Percentiles rank a stretch among this genome's conserved stretches.
Evolutionary conservation across 768 basidiomycete species (phyloP).

Genomic region (Tremella yokohamensis): DNA sequence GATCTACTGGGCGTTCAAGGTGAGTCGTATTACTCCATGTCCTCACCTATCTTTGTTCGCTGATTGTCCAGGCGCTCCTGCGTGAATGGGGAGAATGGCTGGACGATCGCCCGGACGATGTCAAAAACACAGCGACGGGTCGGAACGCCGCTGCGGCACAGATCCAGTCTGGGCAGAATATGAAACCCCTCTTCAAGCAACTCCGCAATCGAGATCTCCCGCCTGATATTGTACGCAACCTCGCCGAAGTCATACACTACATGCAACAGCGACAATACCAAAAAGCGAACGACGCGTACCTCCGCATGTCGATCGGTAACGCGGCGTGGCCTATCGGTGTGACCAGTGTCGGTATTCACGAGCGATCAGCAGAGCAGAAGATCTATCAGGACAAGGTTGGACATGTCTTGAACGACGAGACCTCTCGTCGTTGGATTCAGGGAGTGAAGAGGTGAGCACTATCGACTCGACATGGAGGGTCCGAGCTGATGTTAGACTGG

Average conservation of each 20-base stretch:
- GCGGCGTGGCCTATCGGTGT: slow-evolving; percentile 99
- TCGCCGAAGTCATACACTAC: slow-evolving; percentile 89
- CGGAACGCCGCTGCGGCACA: slow-evolving; percentile 93
- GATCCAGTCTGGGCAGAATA: slow-evolving; percentile 89
- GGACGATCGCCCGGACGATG: slow-evolving; percentile 82
- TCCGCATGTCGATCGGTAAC: slow-evolving; percentile 94
- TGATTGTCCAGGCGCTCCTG: slow-evolving; percentile 59
- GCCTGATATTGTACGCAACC: slow-evolving; percentile 73
- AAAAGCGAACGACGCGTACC: slow-evolving; percentile 91
- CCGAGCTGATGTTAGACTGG: slow-evolving; percentile 58
- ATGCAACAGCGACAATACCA: slow-evolving; percentile 97
- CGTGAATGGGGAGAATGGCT: slow-evolving; percentile 97
- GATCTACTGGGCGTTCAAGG: slow-evolving; percentile 91
- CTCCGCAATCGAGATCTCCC: slow-evolving; percentile 79
- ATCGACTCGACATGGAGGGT: background rate
- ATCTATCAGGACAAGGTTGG: slow-evolving; percentile 96
- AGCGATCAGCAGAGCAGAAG: slow-evolving; percentile 94
- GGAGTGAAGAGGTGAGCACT: slow-evolving; percentile 74
- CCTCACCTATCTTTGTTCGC: background rate
- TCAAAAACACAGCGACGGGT: slow-evolving; percentile 85
- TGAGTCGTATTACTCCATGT: slow-evolving; percentile 21
- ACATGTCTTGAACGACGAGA: slow-evolving; percentile 97
- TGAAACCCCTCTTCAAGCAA: slow-evolving; percentile 92
- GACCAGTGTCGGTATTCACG: slow-evolving; percentile 99
- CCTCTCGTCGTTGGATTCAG: slow-evolving; percentile 97